Percentiles rank a stretch among this genome's conserved stretches.
Evolutionary conservation across 2,329 filamentous ascomycete genomes (phyloP).

Genomic region (Microdochium paspali): DNA sequence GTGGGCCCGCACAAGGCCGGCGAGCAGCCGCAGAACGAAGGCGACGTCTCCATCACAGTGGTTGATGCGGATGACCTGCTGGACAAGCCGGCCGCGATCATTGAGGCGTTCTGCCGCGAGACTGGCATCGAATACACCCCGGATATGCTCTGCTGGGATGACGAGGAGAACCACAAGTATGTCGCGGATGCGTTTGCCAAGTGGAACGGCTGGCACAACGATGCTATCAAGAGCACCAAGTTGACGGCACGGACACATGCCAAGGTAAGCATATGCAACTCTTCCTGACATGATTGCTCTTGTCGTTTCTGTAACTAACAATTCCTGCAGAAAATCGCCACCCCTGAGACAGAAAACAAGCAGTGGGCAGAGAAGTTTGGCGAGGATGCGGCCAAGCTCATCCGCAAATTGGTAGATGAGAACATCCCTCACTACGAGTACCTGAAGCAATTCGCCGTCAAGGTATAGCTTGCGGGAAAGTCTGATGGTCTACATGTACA

Average conservation of each 20-base stretch:
- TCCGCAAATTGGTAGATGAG: slow-evolving; percentile 60
- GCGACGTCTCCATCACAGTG: slow-evolving; percentile 62
- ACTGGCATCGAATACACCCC: slow-evolving; percentile 68
- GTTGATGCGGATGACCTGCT: slow-evolving; percentile 92
- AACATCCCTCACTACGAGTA: slow-evolving; percentile 73
- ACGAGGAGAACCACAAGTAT: slow-evolving; percentile 57
- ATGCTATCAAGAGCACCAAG: slow-evolving; percentile 75
- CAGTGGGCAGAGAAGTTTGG: slow-evolving; percentile 72
- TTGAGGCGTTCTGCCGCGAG: slow-evolving; percentile 72
- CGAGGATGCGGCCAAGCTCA: slow-evolving; percentile 58
- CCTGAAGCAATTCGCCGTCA: slow-evolving; percentile 67
- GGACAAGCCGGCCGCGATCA: slow-evolving; percentile 67
- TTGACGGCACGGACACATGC: slow-evolving; percentile 61
- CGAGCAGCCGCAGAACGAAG: slow-evolving; percentile 13
- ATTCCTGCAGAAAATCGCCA: slow-evolving; percentile 47
- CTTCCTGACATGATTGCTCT: too few relatives aligned
- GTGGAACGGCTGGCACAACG: slow-evolving; percentile 95
- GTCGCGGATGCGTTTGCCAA: slow-evolving; percentile 81
- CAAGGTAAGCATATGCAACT: slow-evolving; percentile 36
- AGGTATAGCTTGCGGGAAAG: too few relatives aligned
- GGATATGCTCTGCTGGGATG: slow-evolving; percentile 78
- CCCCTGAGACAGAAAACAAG: slow-evolving; percentile 54
- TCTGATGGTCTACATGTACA: too few relatives aligned
- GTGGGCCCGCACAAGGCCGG: slow-evolving; percentile 59
- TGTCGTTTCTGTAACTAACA: not conserved